Evolutionary conservation across 2,329 filamentous ascomycete species (phyloP).

Genomic region (Sarocladiaceae sp.): DNA sequence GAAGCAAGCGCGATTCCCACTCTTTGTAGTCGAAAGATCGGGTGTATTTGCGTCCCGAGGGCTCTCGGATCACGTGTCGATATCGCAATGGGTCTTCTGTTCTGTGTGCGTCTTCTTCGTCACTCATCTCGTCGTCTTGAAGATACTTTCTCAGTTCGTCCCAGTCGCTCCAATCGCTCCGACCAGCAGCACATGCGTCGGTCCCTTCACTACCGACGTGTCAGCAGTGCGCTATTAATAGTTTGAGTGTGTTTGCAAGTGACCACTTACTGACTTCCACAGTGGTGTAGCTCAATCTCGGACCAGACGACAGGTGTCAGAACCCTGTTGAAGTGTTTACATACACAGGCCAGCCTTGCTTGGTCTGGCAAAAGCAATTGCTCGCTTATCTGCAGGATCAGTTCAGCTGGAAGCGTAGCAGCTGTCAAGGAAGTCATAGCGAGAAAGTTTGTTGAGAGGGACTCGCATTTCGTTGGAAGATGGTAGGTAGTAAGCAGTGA

Average conservation of each 20-base stretch:
- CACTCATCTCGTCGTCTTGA: not conserved
- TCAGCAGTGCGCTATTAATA: not conserved
- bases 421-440: too few species aligned
- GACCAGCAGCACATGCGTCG: not conserved
- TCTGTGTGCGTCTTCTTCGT: not conserved
- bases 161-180: not conserved
- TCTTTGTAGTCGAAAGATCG: not conserved
- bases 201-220: too few species aligned
- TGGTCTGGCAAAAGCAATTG: not conserved
- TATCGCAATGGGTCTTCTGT: too few species aligned
- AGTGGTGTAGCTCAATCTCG: not conserved
- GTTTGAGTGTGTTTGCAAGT: not conserved
- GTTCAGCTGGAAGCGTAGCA: too few species aligned
- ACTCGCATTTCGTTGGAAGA: too few species aligned
- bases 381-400: not conserved
- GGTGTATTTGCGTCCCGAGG: not conserved
- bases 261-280: not conserved
- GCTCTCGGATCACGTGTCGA: not conserved
- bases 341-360: not conserved
- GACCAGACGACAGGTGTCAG: not conserved
- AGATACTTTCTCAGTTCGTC: not conserved
- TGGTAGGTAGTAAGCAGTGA: too few species aligned
- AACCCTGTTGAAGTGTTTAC: not conserved
- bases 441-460: too few species aligned
- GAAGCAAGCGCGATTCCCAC: not conserved